phyloP scores from a whole-genome alignment of 345 rosid species.

The Eucalyptus erythrocorys region DNA sequence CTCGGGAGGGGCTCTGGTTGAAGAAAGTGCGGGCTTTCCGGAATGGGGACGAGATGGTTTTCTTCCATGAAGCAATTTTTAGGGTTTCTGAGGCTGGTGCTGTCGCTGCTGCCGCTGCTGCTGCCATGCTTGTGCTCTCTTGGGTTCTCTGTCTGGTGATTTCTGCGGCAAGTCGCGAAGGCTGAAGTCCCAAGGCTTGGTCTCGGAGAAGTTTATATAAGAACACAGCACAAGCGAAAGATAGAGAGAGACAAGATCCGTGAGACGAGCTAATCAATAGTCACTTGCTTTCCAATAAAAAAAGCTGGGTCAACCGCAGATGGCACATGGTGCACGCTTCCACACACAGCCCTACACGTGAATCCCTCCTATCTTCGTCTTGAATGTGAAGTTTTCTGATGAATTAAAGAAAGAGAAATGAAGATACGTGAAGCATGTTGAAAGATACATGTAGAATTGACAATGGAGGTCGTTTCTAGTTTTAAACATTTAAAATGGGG shows the following conservation, averaged over 20 bases:
- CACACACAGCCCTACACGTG: slow-evolving; percentile 23
- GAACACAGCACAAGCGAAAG: background rate
- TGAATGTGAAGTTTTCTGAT: background rate
- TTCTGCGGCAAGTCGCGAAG: background rate
- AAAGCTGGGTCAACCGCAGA: slow-evolving; percentile 5
- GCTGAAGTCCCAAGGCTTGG: background rate
- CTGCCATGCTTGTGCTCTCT: background rate
- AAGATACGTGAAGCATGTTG: background rate
- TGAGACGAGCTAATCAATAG: slow-evolving; percentile 22
- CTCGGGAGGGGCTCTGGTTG: slow-evolving; percentile 36
- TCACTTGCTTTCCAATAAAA: background rate
- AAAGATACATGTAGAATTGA: background rate
- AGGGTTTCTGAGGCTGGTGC: background rate
- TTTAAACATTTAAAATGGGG: background rate
- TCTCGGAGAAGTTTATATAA: background rate
- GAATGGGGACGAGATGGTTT: slow-evolving; percentile 70
- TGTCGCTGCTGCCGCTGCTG: background rate
- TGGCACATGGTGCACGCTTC: slow-evolving; percentile 30
- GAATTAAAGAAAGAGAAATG: background rate
- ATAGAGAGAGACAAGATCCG: slow-evolving; percentile 62
- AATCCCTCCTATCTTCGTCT: background rate
- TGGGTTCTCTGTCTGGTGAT: background rate
- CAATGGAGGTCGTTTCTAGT: background rate
- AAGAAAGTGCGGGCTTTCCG: slow-evolving; percentile 75
- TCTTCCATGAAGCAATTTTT: slow-evolving; percentile 69